Evolutionary conservation across 805 yeast species (phyloP).

Genomic region (Ogataea salicorniae): DNA sequence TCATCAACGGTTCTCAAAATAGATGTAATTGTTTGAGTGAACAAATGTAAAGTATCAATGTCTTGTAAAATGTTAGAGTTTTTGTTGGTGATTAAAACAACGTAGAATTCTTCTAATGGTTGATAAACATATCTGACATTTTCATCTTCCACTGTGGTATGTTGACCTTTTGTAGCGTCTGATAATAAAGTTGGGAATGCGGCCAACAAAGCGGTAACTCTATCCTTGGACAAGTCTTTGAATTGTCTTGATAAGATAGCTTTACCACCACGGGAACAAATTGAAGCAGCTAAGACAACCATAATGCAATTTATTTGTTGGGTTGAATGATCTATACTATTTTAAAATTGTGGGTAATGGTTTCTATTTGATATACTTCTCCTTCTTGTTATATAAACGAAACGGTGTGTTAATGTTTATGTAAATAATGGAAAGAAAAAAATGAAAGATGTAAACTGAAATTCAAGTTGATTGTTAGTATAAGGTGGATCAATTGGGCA

Average conservation of each 20-base stretch:
- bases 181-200: slow-evolving; percentile 78
- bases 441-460: too few relatives aligned
- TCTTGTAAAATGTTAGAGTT: slow-evolving; percentile 92
- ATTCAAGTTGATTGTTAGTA: too few relatives aligned
- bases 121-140: slow-evolving; percentile 90
- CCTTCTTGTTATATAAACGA: too few relatives aligned
- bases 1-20: slow-evolving; percentile 71
- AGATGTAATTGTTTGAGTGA: slow-evolving; percentile 75
- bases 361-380: too few relatives aligned
- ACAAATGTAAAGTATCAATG: slow-evolving; percentile 82
- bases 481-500: too few relatives aligned
- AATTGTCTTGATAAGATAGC: slow-evolving; percentile 91
- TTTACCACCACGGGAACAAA: slow-evolving; percentile 90
- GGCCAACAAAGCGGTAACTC: slow-evolving; percentile 80
- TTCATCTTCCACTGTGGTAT: slow-evolving; percentile 91
- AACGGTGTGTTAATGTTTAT: too few relatives aligned
- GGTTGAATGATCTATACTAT: not conserved
- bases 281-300: slow-evolving; percentile 91
- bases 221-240: slow-evolving; percentile 73
- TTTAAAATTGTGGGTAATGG: not conserved
- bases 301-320: slow-evolving; percentile 21
- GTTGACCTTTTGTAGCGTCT: slow-evolving; percentile 64
- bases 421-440: too few relatives aligned
- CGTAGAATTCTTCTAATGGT: slow-evolving; percentile 90
- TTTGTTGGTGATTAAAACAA: slow-evolving; percentile 85